A percentile compares a stretch with the other conserved stretches of the same genome.
These are phyloP conservation scores for Cutaneotrichosporon arboriforme DNA, from an alignment of 1,284 basidiomycete species.

Conservation along the genomic window DNA sequence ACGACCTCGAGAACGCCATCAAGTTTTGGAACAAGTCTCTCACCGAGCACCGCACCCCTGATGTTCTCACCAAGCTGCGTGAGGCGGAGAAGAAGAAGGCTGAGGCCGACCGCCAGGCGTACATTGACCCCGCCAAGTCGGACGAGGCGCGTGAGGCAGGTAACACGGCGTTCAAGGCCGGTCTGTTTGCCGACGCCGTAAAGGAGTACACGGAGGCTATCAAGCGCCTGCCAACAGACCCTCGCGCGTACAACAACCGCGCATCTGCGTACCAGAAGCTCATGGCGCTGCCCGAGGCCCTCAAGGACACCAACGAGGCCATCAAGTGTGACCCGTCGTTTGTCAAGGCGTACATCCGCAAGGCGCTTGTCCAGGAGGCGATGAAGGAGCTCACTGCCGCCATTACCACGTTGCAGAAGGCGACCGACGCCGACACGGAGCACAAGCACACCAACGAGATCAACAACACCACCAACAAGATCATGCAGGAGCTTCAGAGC, in stretches of 20 bases:
- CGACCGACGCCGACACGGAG: constrained; percentile 67
- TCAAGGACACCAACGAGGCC: constrained; percentile 91
- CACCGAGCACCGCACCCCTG: constrained; percentile 93
- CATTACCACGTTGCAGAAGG: constrained; percentile 69
- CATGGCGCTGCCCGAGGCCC: constrained; percentile 84
- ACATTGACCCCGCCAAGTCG: constrained; percentile 83
- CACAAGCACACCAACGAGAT: constrained; percentile 77
- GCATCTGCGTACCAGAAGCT: constrained; percentile 96
- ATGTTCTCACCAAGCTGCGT: constrained; percentile 84
- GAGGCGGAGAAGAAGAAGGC: constrained; percentile 71
- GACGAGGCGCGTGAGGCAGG: constrained; percentile 84
- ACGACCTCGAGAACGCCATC: constrained; percentile 71
- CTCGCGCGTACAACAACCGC: constrained; percentile 93
- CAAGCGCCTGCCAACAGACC: constrained; percentile 86
- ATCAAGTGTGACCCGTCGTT: constrained; percentile 87
- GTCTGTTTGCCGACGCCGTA: constrained; percentile 86
- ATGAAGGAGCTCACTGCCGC: constrained; percentile 93
- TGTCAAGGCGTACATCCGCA: constrained; percentile 94
- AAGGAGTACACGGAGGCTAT: constrained; percentile 92
- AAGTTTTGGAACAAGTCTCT: constrained; percentile 88
- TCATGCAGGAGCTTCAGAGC: constrained; percentile 70
- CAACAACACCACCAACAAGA: constrained; percentile 68
- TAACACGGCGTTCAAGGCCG: constrained; percentile 84
- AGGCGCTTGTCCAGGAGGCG: constrained; percentile 73
- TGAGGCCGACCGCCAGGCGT: constrained; percentile 73